Base-by-base conservation (phyloP, 1,284 basidiomycete species). In the Apiotrichum veenhuisii region DNA sequence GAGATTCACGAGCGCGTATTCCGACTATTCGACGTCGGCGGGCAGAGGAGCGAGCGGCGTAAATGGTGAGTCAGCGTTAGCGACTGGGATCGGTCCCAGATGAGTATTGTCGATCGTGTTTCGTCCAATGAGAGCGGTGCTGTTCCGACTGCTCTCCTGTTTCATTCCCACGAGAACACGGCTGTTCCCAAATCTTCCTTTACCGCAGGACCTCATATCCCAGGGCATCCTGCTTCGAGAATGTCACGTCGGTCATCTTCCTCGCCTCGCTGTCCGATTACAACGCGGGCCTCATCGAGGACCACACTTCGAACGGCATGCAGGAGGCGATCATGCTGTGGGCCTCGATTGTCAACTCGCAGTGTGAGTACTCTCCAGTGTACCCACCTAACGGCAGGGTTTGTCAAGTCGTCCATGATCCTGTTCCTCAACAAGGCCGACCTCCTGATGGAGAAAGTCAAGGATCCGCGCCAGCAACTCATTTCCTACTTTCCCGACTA, bases 221-320 rank as follows among this genome's bases (percentile, higher is more conserved):
- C 50, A 61, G 73, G 78, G 80, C 80, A 73, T 67, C 79, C 64
- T 82, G 81, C 66, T 98, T 98, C 74, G 93, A 96, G 20, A 94
- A 94, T 70, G 93, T 97, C 54, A 97, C 91, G 0, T 91, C 91
- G 4, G 83, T 98, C 70, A 86, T 98, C 49, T 98, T 98, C 82
- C 78, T 98, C 54, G 93, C 95, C 63, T 87, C 86, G 65, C 79
- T 98, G 72, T 90, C 87, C 75, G 94, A 97, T 80, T 98, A 98
- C 77, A 93, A 97, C 72, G 88, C 93, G 68, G 92, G 91, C 76
- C 79, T 98, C 46, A 87, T 95, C 52, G 94, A 98, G 76, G 94
- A 97, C 74, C 87, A 76, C 87, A 88, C 93, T 91, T 76, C 91
- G 89, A 86, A 95, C 91, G 92, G 90, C 90, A 95, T 96, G 91